Evolutionary conservation across 2,329 filamentous ascomycete genomes (phyloP).

Genomic region (Aspergillus alliaceus): DNA sequence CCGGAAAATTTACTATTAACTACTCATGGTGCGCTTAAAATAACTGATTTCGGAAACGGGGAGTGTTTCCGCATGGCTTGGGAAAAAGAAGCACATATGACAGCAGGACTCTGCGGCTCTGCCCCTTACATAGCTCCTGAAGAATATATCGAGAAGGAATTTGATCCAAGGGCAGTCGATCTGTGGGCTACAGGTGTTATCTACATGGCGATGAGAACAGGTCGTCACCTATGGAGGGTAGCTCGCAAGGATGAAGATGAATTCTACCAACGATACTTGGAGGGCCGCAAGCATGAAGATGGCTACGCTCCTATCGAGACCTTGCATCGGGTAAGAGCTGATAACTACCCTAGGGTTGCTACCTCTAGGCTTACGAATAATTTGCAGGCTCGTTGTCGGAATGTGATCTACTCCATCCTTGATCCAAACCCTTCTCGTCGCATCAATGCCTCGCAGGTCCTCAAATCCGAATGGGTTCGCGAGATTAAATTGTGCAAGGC

Average conservation of each 20-base stretch:
- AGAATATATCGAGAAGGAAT: conserved; percentile 92
- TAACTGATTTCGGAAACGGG: conserved; percentile 97
- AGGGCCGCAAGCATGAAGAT: conserved; percentile 89
- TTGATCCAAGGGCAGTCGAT: conserved; percentile 95
- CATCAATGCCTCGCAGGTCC: conserved; percentile 91
- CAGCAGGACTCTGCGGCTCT: conserved; percentile 91
- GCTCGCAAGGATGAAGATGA: conserved; percentile 96
- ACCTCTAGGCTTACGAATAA: conserved; percentile 16
- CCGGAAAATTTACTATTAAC: conserved; percentile 95
- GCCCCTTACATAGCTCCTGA: conserved; percentile 97
- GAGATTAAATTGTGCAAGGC: conserved; percentile 97
- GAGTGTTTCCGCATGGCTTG: conserved; percentile 99
- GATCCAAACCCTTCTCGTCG: conserved; percentile 90
- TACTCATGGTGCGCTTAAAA: conserved; percentile 88
- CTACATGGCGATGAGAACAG: conserved; percentile 99
- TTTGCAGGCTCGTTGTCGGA: conserved; percentile 84
- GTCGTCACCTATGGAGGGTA: conserved; percentile 93
- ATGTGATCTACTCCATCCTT: conserved; percentile 97
- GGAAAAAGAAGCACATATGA: conserved; percentile 98
- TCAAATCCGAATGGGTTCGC: conserved; percentile 98
- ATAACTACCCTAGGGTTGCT: background rate
- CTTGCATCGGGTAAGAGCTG: conserved; percentile 76
- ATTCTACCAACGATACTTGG: conserved; percentile 91
- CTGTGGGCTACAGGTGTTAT: conserved; percentile 98
- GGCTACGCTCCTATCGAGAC: conserved; percentile 97